These are phyloP conservation scores for Daphne laureola DNA, from an alignment of 441 rosid species.

Conservation along the genomic window DNA sequence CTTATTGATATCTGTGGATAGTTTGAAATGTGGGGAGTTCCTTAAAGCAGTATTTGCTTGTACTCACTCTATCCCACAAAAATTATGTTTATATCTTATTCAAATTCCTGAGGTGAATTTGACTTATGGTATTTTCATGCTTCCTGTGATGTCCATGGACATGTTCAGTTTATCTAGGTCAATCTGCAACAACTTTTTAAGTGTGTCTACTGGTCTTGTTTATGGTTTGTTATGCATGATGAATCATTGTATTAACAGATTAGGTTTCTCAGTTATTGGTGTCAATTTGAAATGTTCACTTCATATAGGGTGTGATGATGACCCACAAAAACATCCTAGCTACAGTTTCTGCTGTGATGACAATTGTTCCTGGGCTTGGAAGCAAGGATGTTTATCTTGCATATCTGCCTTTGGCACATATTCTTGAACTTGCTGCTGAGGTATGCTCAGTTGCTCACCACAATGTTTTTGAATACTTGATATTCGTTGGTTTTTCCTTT, in stretches of 20 bases:
- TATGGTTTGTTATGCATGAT: slow-evolving; percentile 2
- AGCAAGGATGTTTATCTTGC: slow-evolving; percentile 83
- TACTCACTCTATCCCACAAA: too few relatives aligned
- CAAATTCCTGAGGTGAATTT: too few relatives aligned
- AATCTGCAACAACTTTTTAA: too few relatives aligned
- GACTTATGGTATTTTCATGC: too few relatives aligned
- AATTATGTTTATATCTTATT: too few relatives aligned
- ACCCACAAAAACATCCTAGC: slow-evolving; percentile 94
- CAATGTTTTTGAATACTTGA: not conserved
- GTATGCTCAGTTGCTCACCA: slow-evolving; percentile 23
- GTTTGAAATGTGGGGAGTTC: too few relatives aligned
- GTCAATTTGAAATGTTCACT: slow-evolving; percentile 10
- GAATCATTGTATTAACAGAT: slow-evolving; percentile 1
- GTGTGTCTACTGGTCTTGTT: not conserved
- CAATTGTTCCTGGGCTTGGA: slow-evolving; percentile 82
- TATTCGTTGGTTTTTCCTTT: slow-evolving; percentile 3
- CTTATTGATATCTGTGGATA: too few relatives aligned
- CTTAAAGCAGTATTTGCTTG: too few relatives aligned
- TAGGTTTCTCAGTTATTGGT: slow-evolving; percentile 6
- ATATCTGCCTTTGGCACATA: slow-evolving; percentile 89
- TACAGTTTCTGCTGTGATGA: slow-evolving; percentile 85
- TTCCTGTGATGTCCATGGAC: too few relatives aligned
- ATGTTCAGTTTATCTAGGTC: too few relatives aligned
- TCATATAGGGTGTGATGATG: slow-evolving; percentile 95
- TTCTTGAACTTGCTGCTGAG: slow-evolving; percentile 98